These are phyloP conservation scores for Nakaseomyces delphensis DNA, from an alignment of 1,139 yeast species.

Conservation along the genomic window DNA sequence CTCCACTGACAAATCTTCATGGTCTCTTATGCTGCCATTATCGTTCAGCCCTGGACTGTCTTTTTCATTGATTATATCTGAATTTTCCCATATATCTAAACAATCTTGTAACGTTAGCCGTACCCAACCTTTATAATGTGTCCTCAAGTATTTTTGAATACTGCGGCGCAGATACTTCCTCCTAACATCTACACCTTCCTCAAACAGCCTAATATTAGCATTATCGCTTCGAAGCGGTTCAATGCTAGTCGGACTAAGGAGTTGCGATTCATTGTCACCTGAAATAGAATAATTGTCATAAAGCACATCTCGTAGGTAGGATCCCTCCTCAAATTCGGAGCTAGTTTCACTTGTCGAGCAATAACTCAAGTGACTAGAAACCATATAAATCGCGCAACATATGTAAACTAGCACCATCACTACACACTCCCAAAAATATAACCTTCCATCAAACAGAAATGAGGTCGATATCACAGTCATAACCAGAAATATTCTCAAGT, in stretches of 20 bases:
- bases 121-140: constrained; percentile 24
- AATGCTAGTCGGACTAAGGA: not conserved
- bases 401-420: constrained; percentile 18
- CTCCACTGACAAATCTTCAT: not conserved
- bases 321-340: not conserved
- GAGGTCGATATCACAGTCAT: constrained; percentile 15
- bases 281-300: constrained; percentile 3
- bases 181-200: constrained; percentile 15
- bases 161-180: constrained; percentile 16
- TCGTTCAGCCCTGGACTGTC: not conserved
- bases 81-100: constrained; percentile 27
- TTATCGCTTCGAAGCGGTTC: not conserved
- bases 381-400: constrained; percentile 14
- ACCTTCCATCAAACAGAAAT: constrained; percentile 20
- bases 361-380: constrained; percentile 7
- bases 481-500: constrained; percentile 18
- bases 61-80: constrained; percentile 11
- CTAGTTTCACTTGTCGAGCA: constrained; percentile 5
- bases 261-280: not conserved
- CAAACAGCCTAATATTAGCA: constrained; percentile 15
- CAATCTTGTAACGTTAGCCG: constrained; percentile 23
- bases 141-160: constrained; percentile 22
- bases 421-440: constrained; percentile 23
- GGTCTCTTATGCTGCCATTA: constrained; percentile 5
- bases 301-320: not conserved